Evolutionary conservation across 352 stramenopile species (phyloP).

Genomic region (Elongisporangium anandrum): DNA sequence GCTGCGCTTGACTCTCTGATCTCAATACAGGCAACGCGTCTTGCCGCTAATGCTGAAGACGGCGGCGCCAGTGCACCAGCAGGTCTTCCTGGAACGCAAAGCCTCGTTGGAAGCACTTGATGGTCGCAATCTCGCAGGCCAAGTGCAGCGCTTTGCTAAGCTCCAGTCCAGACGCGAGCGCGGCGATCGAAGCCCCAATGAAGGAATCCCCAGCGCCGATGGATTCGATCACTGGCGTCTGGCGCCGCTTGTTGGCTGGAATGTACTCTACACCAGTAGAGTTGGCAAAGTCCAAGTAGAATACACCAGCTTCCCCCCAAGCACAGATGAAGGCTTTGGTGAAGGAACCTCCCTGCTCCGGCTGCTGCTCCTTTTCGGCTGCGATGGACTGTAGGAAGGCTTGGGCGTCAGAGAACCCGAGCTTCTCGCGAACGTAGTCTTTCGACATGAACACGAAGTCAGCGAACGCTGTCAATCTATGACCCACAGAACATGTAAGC

Average conservation of each 20-base stretch:
- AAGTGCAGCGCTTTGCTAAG: slow-evolving; percentile 19
- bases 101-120: slow-evolving; percentile 55
- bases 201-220: slow-evolving; percentile 74
- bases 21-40: no score
- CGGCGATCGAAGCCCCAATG: slow-evolving; percentile 57
- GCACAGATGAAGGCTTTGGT: slow-evolving; percentile 55
- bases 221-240: slow-evolving; percentile 50
- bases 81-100: slow-evolving; percentile 28
- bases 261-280: slow-evolving; percentile 25
- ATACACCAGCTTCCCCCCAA: slow-evolving; percentile 57
- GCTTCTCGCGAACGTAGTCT: slow-evolving; percentile 62
- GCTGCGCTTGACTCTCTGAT: no score
- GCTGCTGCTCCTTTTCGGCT: slow-evolving; percentile 12
- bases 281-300: slow-evolving; percentile 29
- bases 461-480: slow-evolving; percentile 33
- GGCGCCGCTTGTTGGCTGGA: slow-evolving; percentile 9
- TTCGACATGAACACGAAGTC: slow-evolving; percentile 72
- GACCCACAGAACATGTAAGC: neutral
- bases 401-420: slow-evolving; percentile 27
- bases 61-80: slow-evolving; percentile 14
- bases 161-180: slow-evolving; percentile 25
- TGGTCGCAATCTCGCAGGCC: slow-evolving; percentile 49
- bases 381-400: slow-evolving; percentile 35
- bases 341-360: slow-evolving; percentile 13
- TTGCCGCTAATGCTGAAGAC: slow-evolving; percentile 6